Base-by-base conservation (phyloP, 176 grass and related monocot genomes). In the Oryza punctata region DNA sequence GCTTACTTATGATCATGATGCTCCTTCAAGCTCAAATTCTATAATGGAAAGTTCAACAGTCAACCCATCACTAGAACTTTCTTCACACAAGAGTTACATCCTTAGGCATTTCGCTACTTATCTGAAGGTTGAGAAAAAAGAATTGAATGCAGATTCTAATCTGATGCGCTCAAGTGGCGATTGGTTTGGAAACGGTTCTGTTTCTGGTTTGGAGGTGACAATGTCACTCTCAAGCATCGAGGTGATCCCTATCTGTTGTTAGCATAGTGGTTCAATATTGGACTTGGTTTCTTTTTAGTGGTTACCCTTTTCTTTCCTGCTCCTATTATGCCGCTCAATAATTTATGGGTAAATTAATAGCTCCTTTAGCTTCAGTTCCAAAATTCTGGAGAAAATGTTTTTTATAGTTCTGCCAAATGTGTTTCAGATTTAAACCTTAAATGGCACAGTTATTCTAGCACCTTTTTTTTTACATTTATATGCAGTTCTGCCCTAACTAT, bases 201-300 rank as follows among this genome's bases (percentile, higher is more conserved):
- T 96, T 84, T 91, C 88, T 82, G 94, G 94, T 84, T 91, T 96
- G 69, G 88, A 96, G 85, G 60, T 93, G 41, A 9, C 67, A 29
- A 73, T 93, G 38, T 84, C 88, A 72, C 49, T 96, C 59, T 91
- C 91, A 67, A 84, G 81, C 82, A 87, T 96, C 45, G 88, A 91
- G 91, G 94, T 91, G 37, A 74, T 67, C 18, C 33, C 78, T 82
- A 69, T 82, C 68, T 61, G 24, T 73, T 59, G 69, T 84, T 68
- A 81, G 72, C 19, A 73, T 30, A 28, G 40, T n/a, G 7, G 29
- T 23, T 52, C 32, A 28, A 10, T 33, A 41, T 67, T 72, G 33
- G 18, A 21, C 50, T 54, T 57, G 16, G 47, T 83, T 49, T 64
- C 71, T 70, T 63, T 1, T 21, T 82, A 44, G 9, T 72, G 65